Percentiles rank a stretch among this genome's conserved stretches.
These are phyloP conservation scores for Neofusicoccum umdonicola DNA, from an alignment of 2,329 filamentous ascomycete genomes.

Conservation along the genomic window DNA sequence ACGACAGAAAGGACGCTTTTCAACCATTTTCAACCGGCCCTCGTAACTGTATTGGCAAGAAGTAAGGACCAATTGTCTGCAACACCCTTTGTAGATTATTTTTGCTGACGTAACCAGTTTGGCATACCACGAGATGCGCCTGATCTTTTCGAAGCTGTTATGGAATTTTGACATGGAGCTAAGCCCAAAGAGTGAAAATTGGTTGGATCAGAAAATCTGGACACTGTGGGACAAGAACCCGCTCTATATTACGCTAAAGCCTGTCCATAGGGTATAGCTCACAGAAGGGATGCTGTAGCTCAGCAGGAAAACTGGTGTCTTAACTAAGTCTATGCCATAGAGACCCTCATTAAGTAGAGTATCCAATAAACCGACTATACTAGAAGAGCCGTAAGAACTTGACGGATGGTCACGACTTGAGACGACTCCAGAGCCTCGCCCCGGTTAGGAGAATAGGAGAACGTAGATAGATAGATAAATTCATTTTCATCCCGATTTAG, in stretches of 20 bases:
- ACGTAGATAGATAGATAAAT: too few relatives aligned
- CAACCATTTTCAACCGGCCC: conserved; percentile 47
- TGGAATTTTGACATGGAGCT: conserved; percentile 41
- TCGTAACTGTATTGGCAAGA: conserved; percentile 38
- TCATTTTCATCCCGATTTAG: too few relatives aligned
- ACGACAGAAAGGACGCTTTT: conserved; percentile 35
- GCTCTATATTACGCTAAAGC: conserved; percentile 28
- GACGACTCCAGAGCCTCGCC: too few relatives aligned
- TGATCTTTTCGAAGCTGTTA: conserved; percentile 37
- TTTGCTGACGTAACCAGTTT: conserved; percentile 20
- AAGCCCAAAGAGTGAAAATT: conserved; percentile 29
- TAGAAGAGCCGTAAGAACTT: too few relatives aligned
- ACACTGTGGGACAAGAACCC: conserved; percentile 38
- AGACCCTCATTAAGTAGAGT: too few relatives aligned
- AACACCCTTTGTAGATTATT: neutral
- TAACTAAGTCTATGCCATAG: too few relatives aligned
- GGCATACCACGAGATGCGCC: conserved; percentile 42
- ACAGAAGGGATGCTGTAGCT: too few relatives aligned
- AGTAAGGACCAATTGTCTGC: conserved; percentile 25
- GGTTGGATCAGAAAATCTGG: conserved; percentile 31
- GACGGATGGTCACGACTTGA: too few relatives aligned
- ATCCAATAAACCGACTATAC: too few relatives aligned
- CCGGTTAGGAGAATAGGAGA: too few relatives aligned
- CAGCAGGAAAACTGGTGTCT: too few relatives aligned
- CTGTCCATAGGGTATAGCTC: neutral